These are phyloP conservation scores for Sporothrix protearum DNA, from an alignment of 2,329 filamentous ascomycete species.

Conservation along the genomic window DNA sequence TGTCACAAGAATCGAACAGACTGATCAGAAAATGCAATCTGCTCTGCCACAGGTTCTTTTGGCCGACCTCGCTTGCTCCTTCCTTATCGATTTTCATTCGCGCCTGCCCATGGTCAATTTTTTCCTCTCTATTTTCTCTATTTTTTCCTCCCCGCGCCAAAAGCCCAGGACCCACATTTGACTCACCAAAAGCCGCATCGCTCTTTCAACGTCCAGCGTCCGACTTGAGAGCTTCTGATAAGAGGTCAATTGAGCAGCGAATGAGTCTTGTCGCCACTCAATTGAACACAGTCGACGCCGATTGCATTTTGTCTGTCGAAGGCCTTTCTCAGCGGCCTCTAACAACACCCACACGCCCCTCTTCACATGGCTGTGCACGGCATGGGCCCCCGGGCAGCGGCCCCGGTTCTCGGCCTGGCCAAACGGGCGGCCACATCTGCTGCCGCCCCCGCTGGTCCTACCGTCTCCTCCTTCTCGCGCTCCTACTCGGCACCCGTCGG, in stretches of 20 bases:
- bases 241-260: not conserved
- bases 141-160: not conserved
- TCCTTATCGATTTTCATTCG: not conserved
- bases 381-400: slow-evolving; percentile 15
- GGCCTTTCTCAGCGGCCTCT: no score
- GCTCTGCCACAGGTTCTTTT: not conserved
- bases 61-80: not conserved
- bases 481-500: slow-evolving; percentile 58
- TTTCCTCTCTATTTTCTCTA: not conserved
- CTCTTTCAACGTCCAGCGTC: slow-evolving; percentile 1
- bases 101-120: not conserved
- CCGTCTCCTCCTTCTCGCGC: not conserved
- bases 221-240: not conserved
- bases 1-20: not conserved
- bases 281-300: not conserved
- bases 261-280: not conserved
- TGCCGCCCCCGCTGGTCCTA: not conserved
- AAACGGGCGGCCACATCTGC: slow-evolving; percentile 5
- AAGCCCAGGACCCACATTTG: slow-evolving; percentile 2
- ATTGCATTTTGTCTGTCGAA: not conserved
- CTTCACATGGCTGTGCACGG: slow-evolving; percentile 8
- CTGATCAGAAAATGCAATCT: not conserved
- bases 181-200: slow-evolving; percentile 13
- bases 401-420: slow-evolving; percentile 21
- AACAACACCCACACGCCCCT: not conserved